These are phyloP conservation scores for Holtermanniella nyarrowii DNA, from an alignment of 768 basidiomycete genomes.

Conservation along the genomic window DNA sequence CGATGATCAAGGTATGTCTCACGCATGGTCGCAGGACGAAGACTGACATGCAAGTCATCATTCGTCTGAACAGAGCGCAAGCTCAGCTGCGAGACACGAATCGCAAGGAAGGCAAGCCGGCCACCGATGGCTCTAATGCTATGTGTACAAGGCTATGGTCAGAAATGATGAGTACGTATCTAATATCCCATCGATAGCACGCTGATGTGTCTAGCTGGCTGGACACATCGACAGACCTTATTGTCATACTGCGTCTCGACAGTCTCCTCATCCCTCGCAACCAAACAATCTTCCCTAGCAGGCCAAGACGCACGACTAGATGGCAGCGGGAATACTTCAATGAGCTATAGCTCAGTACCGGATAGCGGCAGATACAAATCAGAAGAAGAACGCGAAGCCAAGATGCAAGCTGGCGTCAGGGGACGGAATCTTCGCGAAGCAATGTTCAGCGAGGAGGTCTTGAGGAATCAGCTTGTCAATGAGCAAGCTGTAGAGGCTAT, in stretches of 20 bases:
- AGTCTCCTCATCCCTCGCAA: slow-evolving; percentile 18
- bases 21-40: not conserved
- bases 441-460: not conserved
- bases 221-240: slow-evolving; percentile 37
- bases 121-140: slow-evolving; percentile 19
- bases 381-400: slow-evolving; percentile 2
- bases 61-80: slow-evolving; percentile 33
- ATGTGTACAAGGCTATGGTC: slow-evolving; percentile 35
- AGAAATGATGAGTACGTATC: slow-evolving; percentile 38
- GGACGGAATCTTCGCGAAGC: not conserved
- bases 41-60: slow-evolving; percentile 18
- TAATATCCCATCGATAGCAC: not conserved
- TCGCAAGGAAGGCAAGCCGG: slow-evolving; percentile 3
- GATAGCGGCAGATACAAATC: not conserved
- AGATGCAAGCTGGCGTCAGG: slow-evolving; percentile 1
- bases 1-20: slow-evolving; percentile 26
- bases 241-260: slow-evolving; percentile 29
- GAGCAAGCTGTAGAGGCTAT: slow-evolving; percentile 38
- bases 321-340: too few species aligned
- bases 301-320: slow-evolving; percentile 12
- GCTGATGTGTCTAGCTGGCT: slow-evolving; percentile 25
- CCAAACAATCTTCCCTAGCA: slow-evolving; percentile 11
- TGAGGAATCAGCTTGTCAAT: slow-evolving; percentile 28
- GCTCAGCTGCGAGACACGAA: slow-evolving; percentile 35
- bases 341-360: too few species aligned